These are phyloP conservation scores for Lactarius sanguifluus DNA, from an alignment of 768 basidiomycete genomes.

Conservation along the genomic window DNA sequence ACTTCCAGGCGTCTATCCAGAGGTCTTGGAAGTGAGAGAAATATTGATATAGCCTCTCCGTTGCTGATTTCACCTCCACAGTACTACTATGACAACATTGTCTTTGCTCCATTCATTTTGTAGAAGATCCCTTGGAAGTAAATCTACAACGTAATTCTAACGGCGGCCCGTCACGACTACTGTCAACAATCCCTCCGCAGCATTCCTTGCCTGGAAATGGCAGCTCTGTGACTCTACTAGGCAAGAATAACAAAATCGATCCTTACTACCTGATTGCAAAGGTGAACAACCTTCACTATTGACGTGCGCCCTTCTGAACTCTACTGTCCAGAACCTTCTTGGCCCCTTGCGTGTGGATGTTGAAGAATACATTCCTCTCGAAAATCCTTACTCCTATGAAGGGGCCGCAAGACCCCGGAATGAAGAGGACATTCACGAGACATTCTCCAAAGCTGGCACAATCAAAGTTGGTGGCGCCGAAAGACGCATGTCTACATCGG, in stretches of 20 bases:
- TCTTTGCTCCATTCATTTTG: conserved; percentile 93
- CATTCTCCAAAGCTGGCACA: conserved; percentile 59
- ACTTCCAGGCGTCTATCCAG: conserved; percentile 77
- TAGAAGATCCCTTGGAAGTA: conserved; percentile 83
- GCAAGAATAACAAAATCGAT: conserved; percentile 73
- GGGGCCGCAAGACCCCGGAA: conserved; percentile 69
- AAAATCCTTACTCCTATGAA: conserved; percentile 66
- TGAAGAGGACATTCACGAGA: conserved; percentile 59
- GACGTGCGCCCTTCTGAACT: conserved; percentile 10
- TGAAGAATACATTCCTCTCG: conserved; percentile 52
- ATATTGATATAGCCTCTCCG: conserved; percentile 3
- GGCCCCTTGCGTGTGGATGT: conserved; percentile 69
- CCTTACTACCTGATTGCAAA: conserved; percentile 88
- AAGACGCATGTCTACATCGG: conserved; percentile 41
- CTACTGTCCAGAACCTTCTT: conserved; percentile 55
- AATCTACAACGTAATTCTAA: conserved; percentile 57
- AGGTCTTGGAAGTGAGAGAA: conserved; percentile 78
- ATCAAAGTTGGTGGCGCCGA: conserved; percentile 52
- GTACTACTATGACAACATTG: conserved; percentile 97
- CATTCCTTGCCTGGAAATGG: conserved; percentile 34
- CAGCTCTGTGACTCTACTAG: conserved; percentile 43
- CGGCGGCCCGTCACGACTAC: conserved; percentile 38
- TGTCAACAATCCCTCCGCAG: conserved; percentile 38
- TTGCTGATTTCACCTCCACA: conserved; percentile 41
- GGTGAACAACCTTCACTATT: conserved; percentile 43